Base-by-base conservation (phyloP, 257 asterid species). In the Solanum neorickii region DNA sequence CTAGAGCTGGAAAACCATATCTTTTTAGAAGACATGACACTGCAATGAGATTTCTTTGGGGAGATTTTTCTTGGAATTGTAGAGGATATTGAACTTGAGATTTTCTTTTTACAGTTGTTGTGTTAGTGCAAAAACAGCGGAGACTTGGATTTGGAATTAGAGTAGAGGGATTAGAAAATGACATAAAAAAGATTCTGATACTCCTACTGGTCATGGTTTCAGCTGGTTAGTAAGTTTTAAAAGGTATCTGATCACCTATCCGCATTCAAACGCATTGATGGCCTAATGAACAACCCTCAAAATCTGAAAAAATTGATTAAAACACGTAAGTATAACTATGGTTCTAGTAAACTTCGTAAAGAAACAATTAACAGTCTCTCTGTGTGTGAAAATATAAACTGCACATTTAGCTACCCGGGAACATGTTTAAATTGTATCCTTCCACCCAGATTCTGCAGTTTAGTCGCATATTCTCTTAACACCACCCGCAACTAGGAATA, bases 1-100 rank as follows among this genome's bases (percentile, higher is more conserved):
- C 88, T 41, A 89, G 84, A 59, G 90, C 91, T 29, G 94, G 91
- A 87, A 94, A 94, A 52, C 96, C 98, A 77, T 95, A 92, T 90
- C 92, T 92, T 74, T 87, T 93, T 88, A 96, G 92, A 86, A 93
- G 91, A 88, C 56, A 90, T 65, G 92, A 87, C 87, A 94, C 90
- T 35, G 93, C 47, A 73, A 86, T 86, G 41, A 92, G 89, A 84
- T 89, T 89, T 62, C 87, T 65, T 27, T 88, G 88, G 33, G 35
- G 88, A 42, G 85, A 31, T 46, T 66, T 65, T 60, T 70, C 85
- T 23, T 21, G 88, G 86, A 68, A 7, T 18, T 39, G 49, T 74
- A 78, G 90, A 90, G 87, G 82, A 16, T 77, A 87, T 29, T 74
- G 83, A 66, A 88, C 11, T 84, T 52, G 88, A 89, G 91, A 86